Evolutionary conservation across 2,329 filamentous ascomycete species (phyloP).

Genomic region (Neofusicoccum umdonicola): DNA sequence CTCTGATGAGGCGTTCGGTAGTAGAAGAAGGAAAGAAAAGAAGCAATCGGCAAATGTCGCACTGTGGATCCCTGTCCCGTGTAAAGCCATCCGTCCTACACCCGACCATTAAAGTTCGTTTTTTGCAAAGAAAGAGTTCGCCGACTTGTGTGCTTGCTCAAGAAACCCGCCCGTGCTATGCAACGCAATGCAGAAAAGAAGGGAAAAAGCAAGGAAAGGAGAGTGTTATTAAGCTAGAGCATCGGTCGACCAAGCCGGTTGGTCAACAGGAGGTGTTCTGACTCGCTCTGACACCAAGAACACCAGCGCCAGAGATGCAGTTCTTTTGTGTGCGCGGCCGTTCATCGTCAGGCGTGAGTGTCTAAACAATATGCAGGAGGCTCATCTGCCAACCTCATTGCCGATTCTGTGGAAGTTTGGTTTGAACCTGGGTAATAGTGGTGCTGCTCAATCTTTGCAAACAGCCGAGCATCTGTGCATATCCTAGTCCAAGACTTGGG

Average conservation of each 20-base stretch:
- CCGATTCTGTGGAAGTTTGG: no score
- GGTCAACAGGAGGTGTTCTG: no score
- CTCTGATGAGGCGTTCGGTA: no score
- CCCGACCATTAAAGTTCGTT: neutral
- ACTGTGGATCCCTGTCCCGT: neutral
- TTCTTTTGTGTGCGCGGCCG: no score
- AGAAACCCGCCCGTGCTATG: neutral
- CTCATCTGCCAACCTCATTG: no score
- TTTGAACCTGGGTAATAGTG: neutral
- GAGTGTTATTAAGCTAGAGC: neutral
- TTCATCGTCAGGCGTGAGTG: no score
- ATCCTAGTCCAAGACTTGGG: neutral
- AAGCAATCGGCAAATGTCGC: no score
- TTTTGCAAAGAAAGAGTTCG: neutral
- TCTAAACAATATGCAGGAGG: no score
- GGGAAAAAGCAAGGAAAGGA: neutral
- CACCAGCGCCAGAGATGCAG: no score
- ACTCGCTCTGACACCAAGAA: no score
- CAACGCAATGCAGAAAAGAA: neutral
- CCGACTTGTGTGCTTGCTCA: neutral
- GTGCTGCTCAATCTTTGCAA: neutral
- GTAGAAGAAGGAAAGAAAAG: no score
- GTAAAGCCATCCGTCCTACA: neutral
- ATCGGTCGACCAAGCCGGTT: neutral
- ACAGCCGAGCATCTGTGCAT: no score